Percentiles rank a stretch among this genome's conserved stretches.
These are phyloP conservation scores for Juglanconis juglandina DNA, from an alignment of 2,329 filamentous ascomycete species.

Conservation along the genomic window DNA sequence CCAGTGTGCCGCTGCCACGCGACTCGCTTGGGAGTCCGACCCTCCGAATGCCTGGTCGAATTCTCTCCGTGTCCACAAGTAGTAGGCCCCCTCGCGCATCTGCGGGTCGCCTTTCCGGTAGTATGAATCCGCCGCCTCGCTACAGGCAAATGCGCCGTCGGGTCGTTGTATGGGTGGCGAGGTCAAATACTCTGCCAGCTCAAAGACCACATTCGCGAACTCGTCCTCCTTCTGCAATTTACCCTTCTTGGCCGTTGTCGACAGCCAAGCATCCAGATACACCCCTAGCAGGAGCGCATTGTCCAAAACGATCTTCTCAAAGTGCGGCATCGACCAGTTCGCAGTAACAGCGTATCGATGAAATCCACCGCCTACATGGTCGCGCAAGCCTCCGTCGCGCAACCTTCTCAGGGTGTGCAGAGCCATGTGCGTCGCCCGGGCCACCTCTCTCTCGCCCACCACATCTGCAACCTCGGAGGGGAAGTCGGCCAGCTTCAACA, in stretches of 20 bases:
- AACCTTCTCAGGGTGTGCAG: slow-evolving; percentile 77
- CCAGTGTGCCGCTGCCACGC: slow-evolving; percentile 79
- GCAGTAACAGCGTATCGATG: slow-evolving; percentile 80
- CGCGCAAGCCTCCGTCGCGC: slow-evolving; percentile 50
- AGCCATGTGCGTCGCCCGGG: slow-evolving; percentile 72
- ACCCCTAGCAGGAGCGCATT: slow-evolving; percentile 81
- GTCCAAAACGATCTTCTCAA: slow-evolving; percentile 95
- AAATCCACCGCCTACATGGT: slow-evolving; percentile 56
- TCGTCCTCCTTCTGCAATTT: slow-evolving; percentile 53
- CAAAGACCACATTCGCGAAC: slow-evolving; percentile 73
- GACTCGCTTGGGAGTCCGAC: slow-evolving; percentile 55
- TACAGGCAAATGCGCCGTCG: slow-evolving; percentile 76
- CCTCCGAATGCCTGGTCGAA: slow-evolving; percentile 72
- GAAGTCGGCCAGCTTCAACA: slow-evolving; percentile 71
- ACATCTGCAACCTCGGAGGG: slow-evolving; percentile 74
- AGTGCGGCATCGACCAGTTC: slow-evolving; percentile 93
- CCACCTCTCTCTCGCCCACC: slow-evolving; percentile 78
- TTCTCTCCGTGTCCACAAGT: slow-evolving; percentile 88
- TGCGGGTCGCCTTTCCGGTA: slow-evolving; percentile 71
- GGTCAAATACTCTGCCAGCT: slow-evolving; percentile 83
- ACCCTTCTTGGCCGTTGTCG: slow-evolving; percentile 37
- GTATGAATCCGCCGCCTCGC: slow-evolving; percentile 85
- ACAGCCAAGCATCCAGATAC: slow-evolving; percentile 81
- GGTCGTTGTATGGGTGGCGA: slow-evolving; percentile 63
- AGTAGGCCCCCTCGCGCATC: slow-evolving; percentile 88